Evolutionary conservation across 164 flowering plant genomes (phyloP).

Genomic region (Buxus sempervirens): DNA sequence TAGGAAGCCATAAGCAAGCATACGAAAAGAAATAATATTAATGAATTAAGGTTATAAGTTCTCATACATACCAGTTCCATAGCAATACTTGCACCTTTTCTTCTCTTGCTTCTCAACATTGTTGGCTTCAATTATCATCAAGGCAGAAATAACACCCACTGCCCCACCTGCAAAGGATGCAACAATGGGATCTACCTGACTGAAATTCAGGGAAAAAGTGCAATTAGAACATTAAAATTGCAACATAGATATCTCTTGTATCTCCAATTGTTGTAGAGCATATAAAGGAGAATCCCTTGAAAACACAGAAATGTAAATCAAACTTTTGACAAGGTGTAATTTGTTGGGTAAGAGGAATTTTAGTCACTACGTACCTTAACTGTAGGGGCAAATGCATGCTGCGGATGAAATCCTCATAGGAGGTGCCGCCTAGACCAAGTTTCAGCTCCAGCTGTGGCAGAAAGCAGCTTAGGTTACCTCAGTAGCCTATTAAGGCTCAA

Average conservation of each 20-base stretch:
- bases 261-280: background rate
- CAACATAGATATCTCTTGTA: background rate
- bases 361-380: slow-evolving; percentile 46
- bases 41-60: background rate
- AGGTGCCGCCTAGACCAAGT: slow-evolving; percentile 85
- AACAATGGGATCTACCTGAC: slow-evolving; percentile 96
- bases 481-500: background rate
- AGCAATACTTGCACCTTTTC: slow-evolving; percentile 87
- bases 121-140: slow-evolving; percentile 86
- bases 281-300: background rate
- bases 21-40: background rate
- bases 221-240: slow-evolving; percentile 9
- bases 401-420: slow-evolving; percentile 81
- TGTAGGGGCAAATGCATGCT: slow-evolving; percentile 86
- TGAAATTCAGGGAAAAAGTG: slow-evolving; percentile 29
- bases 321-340: background rate
- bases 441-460: slow-evolving; percentile 80
- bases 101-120: slow-evolving; percentile 89
- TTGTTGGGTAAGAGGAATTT: background rate
- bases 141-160: slow-evolving; percentile 86
- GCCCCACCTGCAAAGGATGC: slow-evolving; percentile 97
- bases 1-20: background rate
- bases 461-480: slow-evolving; percentile 5
- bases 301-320: background rate
- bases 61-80: slow-evolving; percentile 63